Evolutionary conservation across 2,329 filamentous ascomycete species (phyloP).

Genomic region (Neonectria punicea): DNA sequence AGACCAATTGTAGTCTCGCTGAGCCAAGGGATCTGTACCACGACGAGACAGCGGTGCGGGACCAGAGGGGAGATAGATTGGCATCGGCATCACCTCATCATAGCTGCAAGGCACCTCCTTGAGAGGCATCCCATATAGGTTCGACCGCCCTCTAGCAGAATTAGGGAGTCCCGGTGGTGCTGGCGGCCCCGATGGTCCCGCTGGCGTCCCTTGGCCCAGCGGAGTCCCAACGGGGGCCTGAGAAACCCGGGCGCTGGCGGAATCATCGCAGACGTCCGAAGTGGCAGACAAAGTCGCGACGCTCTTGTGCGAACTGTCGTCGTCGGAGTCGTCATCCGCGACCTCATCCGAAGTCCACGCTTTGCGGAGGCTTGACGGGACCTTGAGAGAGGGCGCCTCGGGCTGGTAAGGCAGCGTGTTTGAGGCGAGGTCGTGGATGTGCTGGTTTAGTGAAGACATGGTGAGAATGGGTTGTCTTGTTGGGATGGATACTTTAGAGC

Average conservation of each 20-base stretch:
- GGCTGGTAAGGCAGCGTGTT: neutral
- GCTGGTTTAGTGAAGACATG: neutral
- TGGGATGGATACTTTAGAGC: neutral
- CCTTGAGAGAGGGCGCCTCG: neutral
- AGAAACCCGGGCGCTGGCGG: neutral
- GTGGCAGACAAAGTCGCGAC: neutral
- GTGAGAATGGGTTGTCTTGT: neutral
- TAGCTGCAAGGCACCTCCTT: neutral
- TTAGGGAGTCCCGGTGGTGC: neutral
- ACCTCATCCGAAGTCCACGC: neutral
- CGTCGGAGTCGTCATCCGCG: neutral
- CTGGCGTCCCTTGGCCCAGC: neutral
- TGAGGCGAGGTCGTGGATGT: neutral
- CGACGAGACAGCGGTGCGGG: neutral
- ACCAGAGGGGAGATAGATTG: no score
- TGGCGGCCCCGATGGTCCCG: no score
- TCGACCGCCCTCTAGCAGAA: neutral
- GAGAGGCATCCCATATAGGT: neutral
- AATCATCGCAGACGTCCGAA: neutral
- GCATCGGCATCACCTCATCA: neutral
- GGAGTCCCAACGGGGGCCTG: neutral
- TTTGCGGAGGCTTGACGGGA: neutral
- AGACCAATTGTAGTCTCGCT: neutral
- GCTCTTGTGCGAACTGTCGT: neutral
- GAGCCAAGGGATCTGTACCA: neutral